Base-by-base conservation (phyloP, 1,139 yeast species). In the Protomyces macrosporus region DNA sequence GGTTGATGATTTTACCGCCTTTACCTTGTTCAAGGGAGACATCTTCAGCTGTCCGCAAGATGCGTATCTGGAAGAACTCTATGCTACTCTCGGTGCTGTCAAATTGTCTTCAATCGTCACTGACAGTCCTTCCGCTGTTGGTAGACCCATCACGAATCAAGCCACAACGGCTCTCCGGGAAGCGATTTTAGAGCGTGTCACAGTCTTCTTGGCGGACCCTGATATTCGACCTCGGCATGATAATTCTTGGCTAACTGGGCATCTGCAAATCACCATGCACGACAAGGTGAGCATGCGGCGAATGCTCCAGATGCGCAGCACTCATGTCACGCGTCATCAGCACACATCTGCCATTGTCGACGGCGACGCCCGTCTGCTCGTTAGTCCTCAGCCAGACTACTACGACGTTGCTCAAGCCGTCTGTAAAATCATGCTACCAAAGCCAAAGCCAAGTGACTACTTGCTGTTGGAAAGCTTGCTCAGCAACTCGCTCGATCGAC, bases 381-480 rank as follows among this genome's bases (percentile, higher is more conserved):
- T 68, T 9, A 55, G 63, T 7, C 65, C 65, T 10, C 65, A 62
- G 54, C 68, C 73, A 45, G 77, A 76, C 48, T 77, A 78, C 76
- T 76, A 74, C 63, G 78, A 77, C 62, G 73, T 77, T 7, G 73
- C 77, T 32, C 73, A 71, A 36, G 73, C 77, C 1, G 67, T 77
- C 23, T 71, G 75, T 9, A 72, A 72, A 48, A 62, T 66, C 4
- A 63, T 75, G 6, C 64, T 75, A 14, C 65, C 65, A 39, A 63
- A 70, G 45, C 77, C 79, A 0, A 74, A 72, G 23, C 78, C 78
- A 4, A 79, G 77, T 50, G 71, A 77, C 2, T 77, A 74, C 3
- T 71, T 78, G 48, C 75, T 77, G 4, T 67, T 77, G 30, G 79
- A 77, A 55, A 70, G 76, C 6, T 72, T 76, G 65, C 69, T 77